These are phyloP conservation scores for Pilobolus umbonatus DNA, from an alignment of 192 early-diverging fungal species.

Conservation along the genomic window DNA sequence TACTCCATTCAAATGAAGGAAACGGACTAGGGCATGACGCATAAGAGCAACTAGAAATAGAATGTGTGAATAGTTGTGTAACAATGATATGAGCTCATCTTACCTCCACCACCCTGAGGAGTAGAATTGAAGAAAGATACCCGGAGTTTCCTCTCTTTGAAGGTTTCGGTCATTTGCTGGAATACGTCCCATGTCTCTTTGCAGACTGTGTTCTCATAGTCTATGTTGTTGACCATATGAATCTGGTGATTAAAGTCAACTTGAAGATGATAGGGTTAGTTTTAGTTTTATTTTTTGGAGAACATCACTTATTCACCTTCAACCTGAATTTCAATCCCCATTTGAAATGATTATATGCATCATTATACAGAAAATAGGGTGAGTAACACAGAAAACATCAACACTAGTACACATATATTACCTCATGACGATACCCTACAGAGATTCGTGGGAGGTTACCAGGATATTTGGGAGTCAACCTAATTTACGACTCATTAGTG, in stretches of 20 bases:
- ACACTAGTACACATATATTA: not conserved
- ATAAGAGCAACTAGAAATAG: conserved; percentile 67
- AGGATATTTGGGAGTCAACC: conserved; percentile 62
- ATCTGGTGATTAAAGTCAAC: conserved; percentile 75
- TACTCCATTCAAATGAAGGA: conserved; percentile 60
- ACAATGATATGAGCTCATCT: not conserved
- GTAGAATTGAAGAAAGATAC: conserved; percentile 79
- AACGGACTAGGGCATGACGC: conserved; percentile 75
- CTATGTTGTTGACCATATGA: conserved; percentile 55
- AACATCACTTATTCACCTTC: conserved; percentile 24
- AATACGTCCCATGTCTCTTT: conserved; percentile 66
- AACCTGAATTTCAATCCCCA: too few relatives aligned
- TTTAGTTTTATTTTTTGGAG: not conserved
- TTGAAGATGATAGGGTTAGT: not conserved
- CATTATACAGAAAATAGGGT: not conserved
- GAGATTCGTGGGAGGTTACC: conserved; percentile 71
- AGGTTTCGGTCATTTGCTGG: conserved; percentile 46
- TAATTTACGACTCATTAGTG: not conserved
- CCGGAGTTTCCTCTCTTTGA: conserved; percentile 52
- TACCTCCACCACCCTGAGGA: conserved; percentile 79
- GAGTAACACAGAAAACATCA: not conserved
- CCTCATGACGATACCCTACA: conserved; percentile 63
- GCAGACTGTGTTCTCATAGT: conserved; percentile 62
- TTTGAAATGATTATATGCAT: too few relatives aligned
- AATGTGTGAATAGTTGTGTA: not conserved